phyloP scores from a whole-genome alignment of 2,329 filamentous ascomycete species.

The Phialocephala subalpina region DNA sequence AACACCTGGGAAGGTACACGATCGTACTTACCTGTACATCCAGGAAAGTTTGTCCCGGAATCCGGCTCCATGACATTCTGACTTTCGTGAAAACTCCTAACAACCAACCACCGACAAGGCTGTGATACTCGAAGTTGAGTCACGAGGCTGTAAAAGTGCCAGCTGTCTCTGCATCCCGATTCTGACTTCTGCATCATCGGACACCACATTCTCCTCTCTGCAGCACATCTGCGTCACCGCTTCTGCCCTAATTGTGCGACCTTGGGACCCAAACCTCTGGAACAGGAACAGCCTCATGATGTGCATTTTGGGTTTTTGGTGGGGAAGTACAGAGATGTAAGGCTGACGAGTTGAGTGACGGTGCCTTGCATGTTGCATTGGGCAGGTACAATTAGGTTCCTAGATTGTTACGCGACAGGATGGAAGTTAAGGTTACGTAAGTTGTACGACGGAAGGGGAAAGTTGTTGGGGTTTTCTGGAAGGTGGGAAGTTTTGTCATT shows the following conservation, averaged over 20 bases:
- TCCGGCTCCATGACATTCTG: background rate
- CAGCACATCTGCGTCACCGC: background rate
- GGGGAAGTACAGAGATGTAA: background rate
- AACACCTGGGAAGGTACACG: too few relatives aligned
- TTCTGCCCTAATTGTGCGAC: too few relatives aligned
- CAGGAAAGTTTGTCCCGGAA: background rate
- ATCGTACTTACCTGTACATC: too few relatives aligned
- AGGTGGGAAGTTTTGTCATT: background rate
- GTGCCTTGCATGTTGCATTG: background rate
- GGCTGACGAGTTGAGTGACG: slow-evolving; percentile 1
- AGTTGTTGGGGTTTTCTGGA: background rate
- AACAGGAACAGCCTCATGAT: too few relatives aligned
- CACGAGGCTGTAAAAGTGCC: background rate
- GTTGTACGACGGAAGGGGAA: background rate
- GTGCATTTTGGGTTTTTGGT: background rate
- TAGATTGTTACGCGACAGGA: background rate
- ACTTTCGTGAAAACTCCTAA: background rate
- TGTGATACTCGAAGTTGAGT: background rate
- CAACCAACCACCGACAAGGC: background rate
- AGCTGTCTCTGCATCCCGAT: background rate
- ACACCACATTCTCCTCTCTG: too few relatives aligned
- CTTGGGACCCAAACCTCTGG: too few relatives aligned
- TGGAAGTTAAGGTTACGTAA: too few relatives aligned
- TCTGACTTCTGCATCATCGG: background rate
- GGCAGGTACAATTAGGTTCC: background rate